Evolutionary conservation across 2,329 filamentous ascomycete species (phyloP), one percentile per base, ranked within the genome.

Genomic region (Claviceps pazoutovae): DNA sequence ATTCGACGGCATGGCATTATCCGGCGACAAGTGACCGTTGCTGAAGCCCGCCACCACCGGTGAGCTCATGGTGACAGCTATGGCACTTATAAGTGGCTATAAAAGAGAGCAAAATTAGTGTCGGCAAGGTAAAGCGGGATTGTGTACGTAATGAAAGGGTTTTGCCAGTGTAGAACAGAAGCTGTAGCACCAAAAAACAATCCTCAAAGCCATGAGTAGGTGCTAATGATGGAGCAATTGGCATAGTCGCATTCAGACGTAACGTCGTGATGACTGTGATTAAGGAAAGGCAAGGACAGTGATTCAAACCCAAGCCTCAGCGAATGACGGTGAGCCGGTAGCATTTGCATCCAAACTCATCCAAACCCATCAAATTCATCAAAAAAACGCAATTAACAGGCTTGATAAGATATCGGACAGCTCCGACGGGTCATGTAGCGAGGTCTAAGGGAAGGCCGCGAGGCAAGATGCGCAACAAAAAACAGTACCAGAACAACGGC

Each of bases 1-100:
- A 54, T 64, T 62, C 51, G 67, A 65, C 51, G 62, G 64, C 54
- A 63, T 67, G 58, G 74, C 69, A 59, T 74, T 71, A 57, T 73
- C 68, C 59, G 79, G 75, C 64, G 79, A 78, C 60, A 73, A 64
- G 67, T 83, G 78, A 64, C 84, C 84, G 69, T 88, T 86, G 62
- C 77, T 74, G 63, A 80, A 74, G 69, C 79, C 75, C 59, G 71
- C 69, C 68, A 81, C 74, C 61, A 76, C 73, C 64, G 79, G 76
- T 69, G 75, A 75, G 71, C 79, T 79, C 74, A 84, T 80, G 65
- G 74, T 77, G 71, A 74, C 75, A 68, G 74, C 74, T 71, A 78
- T 76, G 70, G 74, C 71, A 74, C 76, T 74, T 65, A 75, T 77
- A 80, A 75, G 75, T 61, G 65, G 62, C 65, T 69, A 54, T 51